Evolutionary conservation across 129 eudicot species (phyloP), one percentile per base, ranked within the genome.

Genomic region (Saussurea involucrata): DNA sequence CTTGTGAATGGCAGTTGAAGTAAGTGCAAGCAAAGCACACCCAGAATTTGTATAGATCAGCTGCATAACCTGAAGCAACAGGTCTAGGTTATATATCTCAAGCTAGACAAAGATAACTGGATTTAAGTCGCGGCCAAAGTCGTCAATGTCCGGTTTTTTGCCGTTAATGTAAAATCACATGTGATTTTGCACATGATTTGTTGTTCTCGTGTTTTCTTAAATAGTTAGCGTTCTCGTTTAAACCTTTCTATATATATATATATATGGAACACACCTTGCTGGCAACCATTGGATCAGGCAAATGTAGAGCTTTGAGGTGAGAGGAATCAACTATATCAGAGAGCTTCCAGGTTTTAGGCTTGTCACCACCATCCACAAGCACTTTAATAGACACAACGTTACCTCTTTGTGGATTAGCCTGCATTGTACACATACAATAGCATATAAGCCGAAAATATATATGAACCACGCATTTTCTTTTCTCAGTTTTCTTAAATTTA

Each of bases 11-110:
- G 94, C 94, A 87, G 78, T 91, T 37, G 92, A 73, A 42, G 94
- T 92, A 57, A 91, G 87, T 40, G 90, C 97, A 32, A 91, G 80
- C 70, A 91, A 72, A 34, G 94, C 83, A 40, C 81, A 37, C 60
- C 97, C 97, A 64, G 97, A 88, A 77, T 91, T 91, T 64, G 97
- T 91, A 72, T 91, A 91, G 66, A 88, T 80, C 28, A 91, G 57
- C 46, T 92, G 83, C 86, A 87, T 67, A 68, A 91, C 85, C 97
- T 88, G 90, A 71, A 37, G 27, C 72, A 18, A 18, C 46, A 42
- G 55, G 33, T 74, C 53, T 63, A 64, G 36, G 29, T 55, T 68
- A 32, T 37, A 60, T 65, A 27, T 46, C 58, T 70, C 8, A 24
- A 33, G 68, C 77, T 66, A 55, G 49, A 25, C 40, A 61, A 66